Base-by-base conservation (phyloP, 78 protist species). In the Protostelium mycophagum region DNA sequence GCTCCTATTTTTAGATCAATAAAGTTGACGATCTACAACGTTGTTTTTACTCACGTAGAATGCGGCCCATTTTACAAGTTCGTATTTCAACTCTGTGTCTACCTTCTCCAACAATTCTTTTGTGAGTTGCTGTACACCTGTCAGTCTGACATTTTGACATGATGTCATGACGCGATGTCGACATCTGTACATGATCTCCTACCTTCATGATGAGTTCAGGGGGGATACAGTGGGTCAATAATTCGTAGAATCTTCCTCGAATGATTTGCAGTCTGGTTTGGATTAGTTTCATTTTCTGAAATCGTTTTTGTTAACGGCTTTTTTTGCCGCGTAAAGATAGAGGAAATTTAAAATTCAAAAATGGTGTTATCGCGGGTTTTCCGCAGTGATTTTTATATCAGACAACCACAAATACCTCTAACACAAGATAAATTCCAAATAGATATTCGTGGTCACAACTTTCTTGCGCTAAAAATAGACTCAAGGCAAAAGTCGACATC, bases 151-250 rank as follows among this genome's bases (percentile, higher is more conserved):
- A 16, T 5, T 16, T 85, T 16, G 16, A 25, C 73, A 16, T 85
- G n/a, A 85, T 16, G 37, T 85, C 86, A 25, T 85, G 5, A 87
- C 28, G 36, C 88, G 10, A 25, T 16, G 36, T 85, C 37, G 16
- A 25, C 37, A 36, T 5, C 34, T 85, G 5, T 85, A 16, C 91
- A 38, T 1, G 89, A 31, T 25, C 0, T 28, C 88, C 84, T 1
- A 87, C 85, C 94, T 94, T 93, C 39, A 99, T 38, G 87, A 99
- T 97, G 38, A 95, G 35, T 0, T 95, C 97, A 0, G 99, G 88
- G 0, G 99, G 99, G 0, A 99, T 98, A 95, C 99, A 98, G 89
- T 98, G 98, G 16, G 90, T 88, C 1, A 99, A 88, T 1, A 99
- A 96, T 85, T 98, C 99, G 86, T 98, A 99, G 36, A 98, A 86